Conservation (phyloP, 2,329 filamentous ascomycete genomes). For the Trichoderma brevicompactum region DNA sequence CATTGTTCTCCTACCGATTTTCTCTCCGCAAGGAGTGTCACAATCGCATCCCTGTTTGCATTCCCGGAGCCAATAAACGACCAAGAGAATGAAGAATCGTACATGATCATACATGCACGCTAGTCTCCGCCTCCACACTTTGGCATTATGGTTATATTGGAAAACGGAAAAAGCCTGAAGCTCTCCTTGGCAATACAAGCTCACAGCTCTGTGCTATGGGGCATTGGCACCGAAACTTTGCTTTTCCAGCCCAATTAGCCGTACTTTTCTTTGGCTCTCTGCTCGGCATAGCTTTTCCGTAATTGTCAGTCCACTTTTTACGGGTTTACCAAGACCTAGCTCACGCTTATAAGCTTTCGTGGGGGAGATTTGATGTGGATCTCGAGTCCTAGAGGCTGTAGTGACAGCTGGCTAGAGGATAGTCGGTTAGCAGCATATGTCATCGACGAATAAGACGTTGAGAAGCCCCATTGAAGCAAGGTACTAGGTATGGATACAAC, state of each 20-base stretch:
- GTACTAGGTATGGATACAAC: background rate
- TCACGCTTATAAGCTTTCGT: slow-evolving; percentile 1
- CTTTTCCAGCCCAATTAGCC: slow-evolving; percentile 1
- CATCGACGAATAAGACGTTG: background rate
- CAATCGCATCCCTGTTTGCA: background rate
- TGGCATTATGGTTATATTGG: slow-evolving; percentile 12
- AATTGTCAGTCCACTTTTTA: slow-evolving; percentile 9
- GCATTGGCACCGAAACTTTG: too few relatives aligned
- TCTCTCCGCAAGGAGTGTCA: background rate
- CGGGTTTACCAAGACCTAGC: background rate
- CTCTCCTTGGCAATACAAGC: background rate
- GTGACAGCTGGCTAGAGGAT: slow-evolving; percentile 5
- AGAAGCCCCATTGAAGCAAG: background rate
- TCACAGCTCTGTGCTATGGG: too few relatives aligned
- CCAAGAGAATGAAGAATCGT: background rate
- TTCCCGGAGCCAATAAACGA: background rate
- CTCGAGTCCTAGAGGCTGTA: too few relatives aligned
- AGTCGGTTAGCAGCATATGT: background rate
- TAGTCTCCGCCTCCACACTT: slow-evolving; percentile 13
- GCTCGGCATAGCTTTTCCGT: slow-evolving; percentile 6
- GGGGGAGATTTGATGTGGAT: slow-evolving; percentile 3
- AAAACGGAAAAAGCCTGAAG: background rate
- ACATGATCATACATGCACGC: background rate
- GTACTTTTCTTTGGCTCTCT: background rate
- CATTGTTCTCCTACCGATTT: background rate